Base-by-base conservation (phyloP, 1,284 basidiomycete genomes). In the Trametes versicolor region DNA sequence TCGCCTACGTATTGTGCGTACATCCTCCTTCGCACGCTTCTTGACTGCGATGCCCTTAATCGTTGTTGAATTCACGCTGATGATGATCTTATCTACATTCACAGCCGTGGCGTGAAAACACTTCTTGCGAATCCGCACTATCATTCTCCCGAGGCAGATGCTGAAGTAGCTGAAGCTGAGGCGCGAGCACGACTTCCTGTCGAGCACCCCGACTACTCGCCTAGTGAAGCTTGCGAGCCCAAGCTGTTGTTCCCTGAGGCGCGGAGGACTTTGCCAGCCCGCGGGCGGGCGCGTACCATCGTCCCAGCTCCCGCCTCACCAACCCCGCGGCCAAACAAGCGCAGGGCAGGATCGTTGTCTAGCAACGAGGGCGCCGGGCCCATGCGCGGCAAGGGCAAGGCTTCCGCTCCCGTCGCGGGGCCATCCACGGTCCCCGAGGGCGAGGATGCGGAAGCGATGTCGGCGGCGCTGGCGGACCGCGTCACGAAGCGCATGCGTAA, bases 1-100 rank as follows among this genome's bases (percentile, higher is more conserved):
- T 88, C 25, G 81, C 82, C 50, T 87, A 85, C 71, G 85, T 89
- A 62, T 88, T 87, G 87, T 88, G 73, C 62, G 86, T 83, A n/a
- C 55, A 37, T n/a, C 51, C 57, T 63, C 27, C 34, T 37, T 9
- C 13, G 1, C 6, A 13, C 3, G n/a, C 45, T 21, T 41, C 9
- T 53, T 36, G 7, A 25, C 23, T 39, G 12, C 37, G 37, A 39
- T 4, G 37, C 15, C 37, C 37, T 19, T n/a, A 43, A n/a, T 17
- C 8, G 19, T 8, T 7, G 19, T 27, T 13, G 8, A 15, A 5
- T 25, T 15, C 15, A 7, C 25, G 25, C 48, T 49, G 12, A 49
- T 25, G 13, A 27, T 17, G 3, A 17, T 27, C 29, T 9, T 49
- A 41, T 49, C 60, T 32, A n/a, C 51, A 2, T 60, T 25, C 21